Conservation (phyloP, 2,329 filamentous ascomycete species). For the Cryoendolithus antarcticus region DNA sequence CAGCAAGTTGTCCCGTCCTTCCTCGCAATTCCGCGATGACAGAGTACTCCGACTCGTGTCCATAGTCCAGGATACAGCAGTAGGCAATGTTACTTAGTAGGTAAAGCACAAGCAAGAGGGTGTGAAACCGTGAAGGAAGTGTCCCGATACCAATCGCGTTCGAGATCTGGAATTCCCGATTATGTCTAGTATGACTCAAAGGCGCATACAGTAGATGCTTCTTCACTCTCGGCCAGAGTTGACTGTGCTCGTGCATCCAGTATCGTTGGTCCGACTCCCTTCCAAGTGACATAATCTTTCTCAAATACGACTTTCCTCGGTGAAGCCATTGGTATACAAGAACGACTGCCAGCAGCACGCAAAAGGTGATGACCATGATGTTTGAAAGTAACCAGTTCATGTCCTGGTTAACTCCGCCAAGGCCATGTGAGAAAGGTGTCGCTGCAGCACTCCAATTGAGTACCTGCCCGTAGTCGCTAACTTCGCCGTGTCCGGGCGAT, state of each 20-base stretch:
- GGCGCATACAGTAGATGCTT: constrained; percentile 58
- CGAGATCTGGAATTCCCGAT: constrained; percentile 58
- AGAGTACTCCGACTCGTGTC: constrained; percentile 32
- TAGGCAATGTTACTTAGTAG: constrained; percentile 63
- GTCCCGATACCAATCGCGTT: constrained; percentile 66
- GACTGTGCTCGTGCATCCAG: constrained; percentile 33
- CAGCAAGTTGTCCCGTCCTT: constrained; percentile 68
- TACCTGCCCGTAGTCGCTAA: constrained; percentile 5
- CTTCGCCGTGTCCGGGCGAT: constrained; percentile 5
- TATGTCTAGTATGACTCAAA: constrained; percentile 62
- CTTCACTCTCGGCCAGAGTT: constrained; percentile 46
- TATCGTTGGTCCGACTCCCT: constrained; percentile 30
- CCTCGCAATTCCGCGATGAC: constrained; percentile 74
- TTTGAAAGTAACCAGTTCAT: constrained; percentile 37
- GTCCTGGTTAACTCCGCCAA: constrained; percentile 35
- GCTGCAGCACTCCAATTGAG: constrained; percentile 1
- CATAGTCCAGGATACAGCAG: constrained; percentile 55
- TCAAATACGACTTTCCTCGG: constrained; percentile 32
- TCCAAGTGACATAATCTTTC: constrained; percentile 33
- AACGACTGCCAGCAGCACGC: constrained; percentile 24
- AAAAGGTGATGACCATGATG: constrained; percentile 27
- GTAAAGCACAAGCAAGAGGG: constrained; percentile 55
- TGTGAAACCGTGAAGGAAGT: constrained; percentile 66
- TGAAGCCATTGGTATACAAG: constrained; percentile 30
- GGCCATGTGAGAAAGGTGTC: constrained; percentile 26